A percentile compares a stretch with the other conserved stretches of the same genome.
phyloP scores from a whole-genome alignment of 371 early-diverging fungal species.

The Mucor plumbeus region DNA sequence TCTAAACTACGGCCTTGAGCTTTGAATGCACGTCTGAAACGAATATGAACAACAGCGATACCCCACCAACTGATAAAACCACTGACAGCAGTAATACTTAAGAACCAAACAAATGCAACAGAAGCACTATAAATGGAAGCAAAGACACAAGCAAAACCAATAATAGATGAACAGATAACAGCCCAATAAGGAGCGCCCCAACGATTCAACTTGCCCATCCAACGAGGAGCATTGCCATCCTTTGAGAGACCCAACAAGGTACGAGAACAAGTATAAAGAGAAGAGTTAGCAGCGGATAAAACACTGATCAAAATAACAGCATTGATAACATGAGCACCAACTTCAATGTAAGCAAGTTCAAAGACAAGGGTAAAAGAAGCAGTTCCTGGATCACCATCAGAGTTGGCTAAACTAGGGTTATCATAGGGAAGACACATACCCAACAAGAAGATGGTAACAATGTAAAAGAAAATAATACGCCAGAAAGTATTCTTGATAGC shows the following conservation, averaged over 20 bases:
- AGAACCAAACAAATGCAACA: constrained; percentile 74
- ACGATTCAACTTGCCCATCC: constrained; percentile 50
- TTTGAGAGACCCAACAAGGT: constrained; percentile 66
- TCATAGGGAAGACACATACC: constrained; percentile 64
- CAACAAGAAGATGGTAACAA: constrained; percentile 69
- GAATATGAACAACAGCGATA: constrained; percentile 77
- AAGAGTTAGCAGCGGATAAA: constrained; percentile 76
- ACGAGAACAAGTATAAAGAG: constrained; percentile 72
- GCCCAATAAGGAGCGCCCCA: constrained; percentile 68
- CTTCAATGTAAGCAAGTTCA: constrained; percentile 62
- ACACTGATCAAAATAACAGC: constrained; percentile 74
- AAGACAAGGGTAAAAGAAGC: constrained; percentile 75
- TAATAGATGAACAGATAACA: constrained; percentile 54
- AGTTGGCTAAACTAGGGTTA: constrained; percentile 52
- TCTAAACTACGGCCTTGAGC: constrained; percentile 69
- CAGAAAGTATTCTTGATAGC: constrained; percentile 72
- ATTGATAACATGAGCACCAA: constrained; percentile 72
- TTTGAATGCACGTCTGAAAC: constrained; percentile 82
- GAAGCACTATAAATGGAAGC: constrained; percentile 51
- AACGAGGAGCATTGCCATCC: constrained; percentile 66
- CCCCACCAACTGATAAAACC: constrained; percentile 83
- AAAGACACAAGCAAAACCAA: constrained; percentile 63
- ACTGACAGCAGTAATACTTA: constrained; percentile 73
- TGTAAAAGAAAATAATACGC: constrained; percentile 77
- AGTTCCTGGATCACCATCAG: constrained; percentile 41